Evolutionary conservation across 2,329 filamentous ascomycete genomes (phyloP).

Genomic region (Colletotrichum tamarilloi): DNA sequence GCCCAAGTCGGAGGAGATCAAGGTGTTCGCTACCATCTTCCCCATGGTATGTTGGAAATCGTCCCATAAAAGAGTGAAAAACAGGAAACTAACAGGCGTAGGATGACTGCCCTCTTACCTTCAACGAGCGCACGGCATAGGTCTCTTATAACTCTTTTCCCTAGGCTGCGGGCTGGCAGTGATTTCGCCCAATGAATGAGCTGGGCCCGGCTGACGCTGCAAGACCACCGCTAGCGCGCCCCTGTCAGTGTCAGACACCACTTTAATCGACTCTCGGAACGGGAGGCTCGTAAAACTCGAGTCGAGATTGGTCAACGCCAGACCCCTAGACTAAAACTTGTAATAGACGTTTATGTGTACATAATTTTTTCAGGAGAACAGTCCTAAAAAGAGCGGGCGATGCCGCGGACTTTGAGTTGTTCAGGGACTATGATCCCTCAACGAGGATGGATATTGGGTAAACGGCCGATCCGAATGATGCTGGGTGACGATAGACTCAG

Average conservation of each 20-base stretch:
- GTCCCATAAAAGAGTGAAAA: slow-evolving; percentile 21
- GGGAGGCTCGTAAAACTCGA: slow-evolving; percentile 4
- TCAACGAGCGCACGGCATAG: slow-evolving; percentile 66
- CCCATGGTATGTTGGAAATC: slow-evolving; percentile 76
- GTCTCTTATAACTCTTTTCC: neutral
- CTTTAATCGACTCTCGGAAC: neutral
- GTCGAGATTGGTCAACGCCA: slow-evolving; percentile 20
- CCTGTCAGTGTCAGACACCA: slow-evolving; percentile 16
- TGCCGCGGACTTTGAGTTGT: neutral
- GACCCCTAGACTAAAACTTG: slow-evolving; percentile 25
- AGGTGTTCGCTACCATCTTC: slow-evolving; percentile 98
- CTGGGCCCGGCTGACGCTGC: neutral
- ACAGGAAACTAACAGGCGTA: slow-evolving; percentile 48
- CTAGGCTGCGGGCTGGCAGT: neutral
- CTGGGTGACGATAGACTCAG: slow-evolving; percentile 3
- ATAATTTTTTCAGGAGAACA: slow-evolving; percentile 18
- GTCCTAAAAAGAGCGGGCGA: slow-evolving; percentile 7
- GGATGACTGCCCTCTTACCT: slow-evolving; percentile 87
- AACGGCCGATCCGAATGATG: neutral
- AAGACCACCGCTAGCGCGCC: slow-evolving; percentile 15
- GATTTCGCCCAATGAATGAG: slow-evolving; percentile 4
- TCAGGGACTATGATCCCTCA: neutral
- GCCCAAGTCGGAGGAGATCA: slow-evolving; percentile 88
- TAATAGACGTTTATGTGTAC: slow-evolving; percentile 31
- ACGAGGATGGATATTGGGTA: neutral